These are phyloP conservation scores for Eucalyptus regnans DNA, from an alignment of 345 rosid genomes.

Conservation along the genomic window DNA sequence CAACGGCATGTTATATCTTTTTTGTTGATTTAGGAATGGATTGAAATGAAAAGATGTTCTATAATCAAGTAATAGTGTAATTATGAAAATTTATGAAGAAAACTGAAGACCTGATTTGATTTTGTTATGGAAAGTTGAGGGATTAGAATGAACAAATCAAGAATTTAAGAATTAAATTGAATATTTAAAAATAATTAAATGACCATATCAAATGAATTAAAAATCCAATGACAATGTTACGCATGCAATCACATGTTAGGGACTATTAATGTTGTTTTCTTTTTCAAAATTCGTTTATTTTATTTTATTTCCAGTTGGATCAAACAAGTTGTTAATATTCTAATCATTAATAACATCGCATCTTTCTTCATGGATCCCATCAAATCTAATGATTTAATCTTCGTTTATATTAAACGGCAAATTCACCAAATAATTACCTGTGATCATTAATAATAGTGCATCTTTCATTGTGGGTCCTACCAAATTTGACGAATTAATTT, in stretches of 20 bases:
- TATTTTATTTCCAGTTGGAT: too few relatives aligned
- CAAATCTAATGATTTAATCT: too few relatives aligned
- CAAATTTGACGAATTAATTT: background rate
- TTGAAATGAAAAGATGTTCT: background rate
- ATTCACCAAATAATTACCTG: background rate
- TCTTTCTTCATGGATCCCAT: background rate
- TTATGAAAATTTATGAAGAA: background rate
- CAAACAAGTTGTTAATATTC: background rate
- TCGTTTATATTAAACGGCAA: too few relatives aligned
- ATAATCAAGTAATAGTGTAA: background rate
- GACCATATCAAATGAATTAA: fast-evolving
- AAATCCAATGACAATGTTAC: fast-evolving
- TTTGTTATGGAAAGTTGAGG: background rate
- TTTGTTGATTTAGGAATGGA: background rate
- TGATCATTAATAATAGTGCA: too few relatives aligned
- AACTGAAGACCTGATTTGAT: background rate
- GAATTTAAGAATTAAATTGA: background rate
- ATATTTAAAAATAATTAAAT: background rate
- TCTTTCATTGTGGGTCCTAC: background rate
- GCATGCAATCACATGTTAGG: fast-evolving
- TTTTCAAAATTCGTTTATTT: background rate
- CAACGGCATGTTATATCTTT: background rate
- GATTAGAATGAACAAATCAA: background rate
- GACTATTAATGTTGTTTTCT: background rate
- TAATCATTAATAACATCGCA: background rate